phyloP scores from a whole-genome alignment of 257 asterid species.

The Lantana camara region DNA sequence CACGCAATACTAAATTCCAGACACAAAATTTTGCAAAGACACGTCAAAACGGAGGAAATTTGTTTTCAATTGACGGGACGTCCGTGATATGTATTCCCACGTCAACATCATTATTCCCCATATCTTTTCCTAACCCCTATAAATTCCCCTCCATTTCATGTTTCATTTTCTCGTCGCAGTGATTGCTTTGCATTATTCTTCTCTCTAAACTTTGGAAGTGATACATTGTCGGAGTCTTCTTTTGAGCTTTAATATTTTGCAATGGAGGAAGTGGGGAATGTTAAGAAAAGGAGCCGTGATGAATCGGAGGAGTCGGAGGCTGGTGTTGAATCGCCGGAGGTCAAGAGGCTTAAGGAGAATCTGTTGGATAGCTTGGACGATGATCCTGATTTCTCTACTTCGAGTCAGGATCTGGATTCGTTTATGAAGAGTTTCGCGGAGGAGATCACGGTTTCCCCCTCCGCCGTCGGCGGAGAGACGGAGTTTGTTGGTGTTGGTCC shows the following conservation, averaged over 20 bases:
- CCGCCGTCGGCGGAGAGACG: constrained; percentile 18
- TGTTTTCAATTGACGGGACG: constrained; percentile 34
- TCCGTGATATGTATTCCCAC: constrained; percentile 42
- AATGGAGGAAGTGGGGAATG: constrained; percentile 31
- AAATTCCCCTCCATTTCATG: constrained; percentile 22
- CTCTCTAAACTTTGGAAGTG: constrained; percentile 19
- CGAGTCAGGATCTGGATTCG: constrained; percentile 55
- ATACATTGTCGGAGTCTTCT: not conserved
- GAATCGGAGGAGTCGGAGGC: constrained; percentile 30
- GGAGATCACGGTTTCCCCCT: constrained; percentile 42
- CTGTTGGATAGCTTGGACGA: constrained; percentile 48
- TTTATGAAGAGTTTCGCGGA: constrained; percentile 68
- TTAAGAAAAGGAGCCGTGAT: constrained; percentile 39
- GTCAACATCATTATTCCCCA: constrained; percentile 32
- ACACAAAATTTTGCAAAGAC: constrained; percentile 33
- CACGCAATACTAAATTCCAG: constrained; percentile 38
- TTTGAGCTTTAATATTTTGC: not conserved
- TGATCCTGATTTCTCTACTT: constrained; percentile 39
- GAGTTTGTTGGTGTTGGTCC: constrained; percentile 12
- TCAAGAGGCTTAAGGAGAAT: constrained; percentile 58
- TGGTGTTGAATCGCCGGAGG: constrained; percentile 51
- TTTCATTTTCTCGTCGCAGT: constrained; percentile 18
- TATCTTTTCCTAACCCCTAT: constrained; percentile 25
- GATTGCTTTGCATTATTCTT: constrained; percentile 2
- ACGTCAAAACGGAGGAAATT: constrained; percentile 34